Base-by-base conservation (phyloP, 2,329 filamentous ascomycete genomes). In the Apiospora marii region DNA sequence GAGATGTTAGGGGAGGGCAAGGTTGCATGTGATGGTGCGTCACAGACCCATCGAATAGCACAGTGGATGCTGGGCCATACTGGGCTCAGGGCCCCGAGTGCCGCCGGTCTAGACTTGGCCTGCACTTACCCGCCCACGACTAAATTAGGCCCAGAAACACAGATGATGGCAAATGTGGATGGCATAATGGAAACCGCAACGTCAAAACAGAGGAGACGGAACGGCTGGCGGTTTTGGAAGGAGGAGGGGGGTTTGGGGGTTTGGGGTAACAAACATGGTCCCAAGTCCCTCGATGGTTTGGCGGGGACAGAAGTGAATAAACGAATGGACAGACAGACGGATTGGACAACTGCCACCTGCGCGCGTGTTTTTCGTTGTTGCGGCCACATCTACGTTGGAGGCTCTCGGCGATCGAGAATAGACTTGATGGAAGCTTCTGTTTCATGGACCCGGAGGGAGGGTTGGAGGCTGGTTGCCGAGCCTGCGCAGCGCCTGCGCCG, bases 131-230 rank as follows among this genome's bases (percentile, higher is more conserved):
- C 58, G 58, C 58, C 22, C n/a, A 51, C 49, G 13, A 19, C 51
- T 58, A 58, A 58, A 19, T 34, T 34, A 30, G 24, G 24, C 3
- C 58, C 34, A 41, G 58, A 64, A 41, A 64, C 58, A 41, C 16
- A 22, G 8, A 37, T 61, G 53, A 61, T 61, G 53, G 53, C 37
- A 41, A 61, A 37, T 61, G 53, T 22, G 53, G 53, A 61, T 61
- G 53, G 30, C 46, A n/a, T 10, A 49, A 22, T 27, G n/a, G 58
- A 64, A 37, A 64, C 34, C 58, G 14, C n/a, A 27, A 27, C 19
- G 58, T n/a, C 58, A 64, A 64, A 64, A 64, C 58, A 64, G 58
- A 41, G 58, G 58, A 64, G 58, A 64, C 34, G 34, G 49, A 51
- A 49, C 46, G 46, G n/a, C 19, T 49, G 46, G 46, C 46, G 46